Conservation (phyloP, 495 filamentous ascomycete genomes). For the Neurospora tetrasperma region DNA sequence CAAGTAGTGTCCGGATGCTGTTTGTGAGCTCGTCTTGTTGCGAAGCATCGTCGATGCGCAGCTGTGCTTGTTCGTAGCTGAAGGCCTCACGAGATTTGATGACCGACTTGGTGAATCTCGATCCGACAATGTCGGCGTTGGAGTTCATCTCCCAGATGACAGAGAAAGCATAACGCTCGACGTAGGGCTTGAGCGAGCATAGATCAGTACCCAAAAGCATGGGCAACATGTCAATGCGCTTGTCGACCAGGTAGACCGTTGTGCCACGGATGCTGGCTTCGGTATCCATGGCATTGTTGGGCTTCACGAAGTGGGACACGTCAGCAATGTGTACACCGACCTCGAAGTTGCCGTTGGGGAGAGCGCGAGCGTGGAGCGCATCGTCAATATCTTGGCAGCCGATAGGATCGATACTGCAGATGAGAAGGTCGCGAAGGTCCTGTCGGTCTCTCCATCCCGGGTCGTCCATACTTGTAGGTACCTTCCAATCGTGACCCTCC, state of each 20-base stretch:
- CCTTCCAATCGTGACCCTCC: slow-evolving; percentile 91
- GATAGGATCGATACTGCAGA: slow-evolving; percentile 95
- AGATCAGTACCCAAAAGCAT: slow-evolving; percentile 91
- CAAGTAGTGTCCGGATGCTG: slow-evolving; percentile 80
- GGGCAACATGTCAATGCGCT: slow-evolving; percentile 98
- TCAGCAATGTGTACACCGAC: slow-evolving; percentile 99
- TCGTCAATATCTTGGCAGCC: slow-evolving; percentile 98
- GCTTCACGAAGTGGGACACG: slow-evolving; percentile 96
- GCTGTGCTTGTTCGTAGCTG: slow-evolving; percentile 91
- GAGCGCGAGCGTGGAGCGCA: slow-evolving; percentile 72
- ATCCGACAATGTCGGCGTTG: slow-evolving; percentile 71
- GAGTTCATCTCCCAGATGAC: slow-evolving; percentile 86
- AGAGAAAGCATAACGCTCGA: slow-evolving; percentile 95
- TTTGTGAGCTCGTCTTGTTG: slow-evolving; percentile 80
- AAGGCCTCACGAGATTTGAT: slow-evolving; percentile 97
- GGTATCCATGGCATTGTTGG: slow-evolving; percentile 91
- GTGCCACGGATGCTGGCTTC: slow-evolving; percentile 91
- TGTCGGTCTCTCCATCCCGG: slow-evolving; percentile 74
- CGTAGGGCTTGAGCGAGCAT: slow-evolving; percentile 93
- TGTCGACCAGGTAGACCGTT: slow-evolving; percentile 95
- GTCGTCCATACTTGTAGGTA: slow-evolving; percentile 64
- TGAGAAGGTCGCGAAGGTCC: slow-evolving; percentile 74
- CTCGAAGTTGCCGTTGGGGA: slow-evolving; percentile 92
- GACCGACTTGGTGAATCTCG: slow-evolving; percentile 88
- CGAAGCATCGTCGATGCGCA: slow-evolving; percentile 79